A percentile compares a stretch with the other conserved stretches of the same genome.
Conservation (phyloP, 495 filamentous ascomycete species). For the Penicillium samsonianum region DNA sequence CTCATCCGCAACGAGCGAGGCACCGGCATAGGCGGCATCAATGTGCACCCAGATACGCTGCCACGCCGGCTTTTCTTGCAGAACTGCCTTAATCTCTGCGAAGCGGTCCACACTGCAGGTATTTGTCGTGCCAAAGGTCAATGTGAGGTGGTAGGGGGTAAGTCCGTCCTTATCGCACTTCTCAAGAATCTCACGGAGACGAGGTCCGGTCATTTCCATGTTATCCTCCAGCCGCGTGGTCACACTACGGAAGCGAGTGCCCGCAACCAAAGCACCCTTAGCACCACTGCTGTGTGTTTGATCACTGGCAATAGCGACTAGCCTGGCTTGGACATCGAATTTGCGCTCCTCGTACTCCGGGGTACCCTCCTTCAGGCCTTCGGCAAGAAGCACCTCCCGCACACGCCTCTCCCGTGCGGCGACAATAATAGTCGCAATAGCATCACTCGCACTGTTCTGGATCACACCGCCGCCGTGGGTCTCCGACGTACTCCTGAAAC, state of each 20-base stretch:
- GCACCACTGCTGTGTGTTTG: constrained; percentile 80
- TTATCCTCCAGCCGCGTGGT: constrained; percentile 59
- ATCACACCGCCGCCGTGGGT: constrained; percentile 86
- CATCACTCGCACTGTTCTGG: constrained; percentile 90
- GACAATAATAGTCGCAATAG: constrained; percentile 82
- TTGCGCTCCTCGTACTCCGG: constrained; percentile 55
- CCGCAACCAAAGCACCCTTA: constrained; percentile 85
- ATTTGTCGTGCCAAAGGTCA: constrained; percentile 85
- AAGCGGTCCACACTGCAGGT: constrained; percentile 88
- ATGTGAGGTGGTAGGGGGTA: constrained; percentile 81
- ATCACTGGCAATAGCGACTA: constrained; percentile 82
- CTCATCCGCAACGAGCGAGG: constrained; percentile 77
- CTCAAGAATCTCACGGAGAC: constrained; percentile 60
- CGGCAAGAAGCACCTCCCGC: constrained; percentile 51
- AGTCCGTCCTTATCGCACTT: constrained; percentile 64
- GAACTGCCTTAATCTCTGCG: constrained; percentile 63
- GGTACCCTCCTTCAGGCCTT: constrained; percentile 52
- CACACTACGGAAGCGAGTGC: constrained; percentile 72
- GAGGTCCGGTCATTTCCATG: constrained; percentile 69
- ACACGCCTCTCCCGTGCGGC: constrained; percentile 81
- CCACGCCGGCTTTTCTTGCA: constrained; percentile 59
- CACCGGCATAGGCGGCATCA: constrained; percentile 94
- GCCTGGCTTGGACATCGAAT: constrained; percentile 62
- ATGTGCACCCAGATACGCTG: constrained; percentile 85
- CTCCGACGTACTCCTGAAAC: constrained; percentile 73